Evolutionary conservation across 2,329 filamentous ascomycete genomes (phyloP).

Genomic region (Neodidymelliopsis sp.): DNA sequence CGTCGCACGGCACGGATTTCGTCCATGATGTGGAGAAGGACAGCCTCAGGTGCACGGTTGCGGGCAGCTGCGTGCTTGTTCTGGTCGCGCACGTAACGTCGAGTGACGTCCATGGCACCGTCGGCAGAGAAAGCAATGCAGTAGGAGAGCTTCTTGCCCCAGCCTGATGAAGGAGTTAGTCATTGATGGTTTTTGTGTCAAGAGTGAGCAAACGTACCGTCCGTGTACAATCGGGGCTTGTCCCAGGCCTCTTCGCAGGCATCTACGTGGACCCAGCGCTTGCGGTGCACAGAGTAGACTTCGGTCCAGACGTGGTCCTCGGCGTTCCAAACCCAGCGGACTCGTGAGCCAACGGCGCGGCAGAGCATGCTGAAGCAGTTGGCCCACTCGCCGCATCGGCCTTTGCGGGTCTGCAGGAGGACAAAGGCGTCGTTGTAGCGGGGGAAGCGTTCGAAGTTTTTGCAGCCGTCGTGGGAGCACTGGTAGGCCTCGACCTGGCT

Average conservation of each 20-base stretch:
- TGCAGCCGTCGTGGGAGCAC: conserved; percentile 79
- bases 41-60: conserved; percentile 83
- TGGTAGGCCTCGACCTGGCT: conserved; percentile 88
- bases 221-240: conserved; percentile 87
- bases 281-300: conserved; percentile 91
- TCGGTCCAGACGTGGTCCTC: conserved; percentile 99
- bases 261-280: conserved; percentile 96
- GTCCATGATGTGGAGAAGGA: conserved; percentile 87
- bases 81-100: conserved; percentile 73
- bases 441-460: conserved; percentile 85
- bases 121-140: conserved; percentile 97
- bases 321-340: conserved; percentile 97
- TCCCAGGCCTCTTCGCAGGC: conserved; percentile 96
- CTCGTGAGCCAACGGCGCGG: conserved; percentile 85
- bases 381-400: conserved; percentile 93
- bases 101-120: conserved; percentile 73
- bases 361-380: conserved; percentile 99
- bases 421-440: conserved; percentile 96
- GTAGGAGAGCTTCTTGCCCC: conserved; percentile 96
- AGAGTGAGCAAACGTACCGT: conserved; percentile 63
- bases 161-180: conserved; percentile 61
- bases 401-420: conserved; percentile 82
- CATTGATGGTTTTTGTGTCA: neutral
- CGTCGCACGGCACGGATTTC: conserved; percentile 89
- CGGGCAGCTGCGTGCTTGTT: conserved; percentile 75